Conservation (phyloP, 129 eudicot genomes). For the Scalesia atractyloides region DNA sequence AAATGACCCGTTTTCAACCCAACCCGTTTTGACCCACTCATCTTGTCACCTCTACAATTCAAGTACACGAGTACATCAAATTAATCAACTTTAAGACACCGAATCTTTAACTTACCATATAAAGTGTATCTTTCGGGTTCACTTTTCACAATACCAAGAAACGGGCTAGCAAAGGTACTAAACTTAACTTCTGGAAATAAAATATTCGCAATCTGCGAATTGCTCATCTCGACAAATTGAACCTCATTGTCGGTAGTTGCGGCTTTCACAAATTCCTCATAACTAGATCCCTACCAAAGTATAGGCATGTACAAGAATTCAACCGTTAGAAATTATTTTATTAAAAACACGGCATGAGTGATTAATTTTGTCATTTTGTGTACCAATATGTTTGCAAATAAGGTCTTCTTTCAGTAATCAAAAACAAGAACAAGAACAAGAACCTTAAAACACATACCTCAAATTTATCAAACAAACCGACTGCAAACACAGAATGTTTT, state of each 20-base stretch:
- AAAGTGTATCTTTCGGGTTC: slow-evolving; percentile 85
- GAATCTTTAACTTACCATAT: slow-evolving; percentile 54
- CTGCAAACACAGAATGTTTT: slow-evolving; percentile 62
- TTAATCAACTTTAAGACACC: neutral
- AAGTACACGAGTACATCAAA: neutral
- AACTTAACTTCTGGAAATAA: slow-evolving; percentile 53
- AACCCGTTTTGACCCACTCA: neutral
- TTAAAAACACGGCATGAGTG: neutral
- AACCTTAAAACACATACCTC: slow-evolving; percentile 54
- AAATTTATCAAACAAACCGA: slow-evolving; percentile 66
- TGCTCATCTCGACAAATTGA: slow-evolving; percentile 74
- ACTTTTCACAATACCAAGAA: slow-evolving; percentile 79
- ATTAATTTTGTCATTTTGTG: too few species aligned
- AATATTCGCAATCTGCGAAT: slow-evolving; percentile 47
- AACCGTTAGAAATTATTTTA: neutral
- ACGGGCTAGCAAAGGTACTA: slow-evolving; percentile 13
- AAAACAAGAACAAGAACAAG: neutral
- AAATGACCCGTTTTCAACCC: neutral
- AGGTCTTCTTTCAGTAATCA: neutral
- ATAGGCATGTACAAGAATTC: neutral
- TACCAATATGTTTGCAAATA: slow-evolving; percentile 3
- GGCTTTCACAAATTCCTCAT: slow-evolving; percentile 77
- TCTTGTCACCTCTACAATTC: neutral
- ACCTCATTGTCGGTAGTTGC: slow-evolving; percentile 72
- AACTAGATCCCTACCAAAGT: slow-evolving; percentile 58